phyloP scores from a whole-genome alignment of 2,329 filamentous ascomycete genomes.

The Colletotrichum spaethianum region DNA sequence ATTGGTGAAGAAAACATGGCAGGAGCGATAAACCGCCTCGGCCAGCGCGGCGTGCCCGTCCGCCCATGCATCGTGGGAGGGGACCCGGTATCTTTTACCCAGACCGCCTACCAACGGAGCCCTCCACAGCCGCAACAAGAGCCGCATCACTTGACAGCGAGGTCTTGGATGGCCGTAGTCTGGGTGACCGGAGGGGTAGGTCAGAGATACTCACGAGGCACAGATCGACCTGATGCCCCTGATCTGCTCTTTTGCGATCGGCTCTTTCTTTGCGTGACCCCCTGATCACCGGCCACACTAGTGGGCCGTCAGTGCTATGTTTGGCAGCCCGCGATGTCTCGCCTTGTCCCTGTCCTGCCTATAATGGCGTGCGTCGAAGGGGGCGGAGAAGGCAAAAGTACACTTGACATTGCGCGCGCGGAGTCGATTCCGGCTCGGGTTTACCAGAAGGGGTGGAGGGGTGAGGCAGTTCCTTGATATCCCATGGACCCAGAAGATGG shows the following conservation, averaged over 20 bases:
- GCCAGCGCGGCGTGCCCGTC: conserved; percentile 4
- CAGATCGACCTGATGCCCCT: conserved; percentile 27
- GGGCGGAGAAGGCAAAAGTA: neutral
- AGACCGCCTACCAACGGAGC: neutral
- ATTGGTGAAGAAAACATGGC: neutral
- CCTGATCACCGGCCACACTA: conserved; percentile 23
- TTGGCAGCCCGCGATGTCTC: conserved; percentile 10
- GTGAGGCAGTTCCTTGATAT: neutral
- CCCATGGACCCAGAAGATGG: conserved; percentile 10
- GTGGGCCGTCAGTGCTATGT: conserved; percentile 7
- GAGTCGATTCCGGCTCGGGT: conserved; percentile 8
- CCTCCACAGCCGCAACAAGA: neutral
- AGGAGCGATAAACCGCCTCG: neutral
- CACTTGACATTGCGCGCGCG: neutral
- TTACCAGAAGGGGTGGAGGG: neutral
- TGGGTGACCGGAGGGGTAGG: neutral
- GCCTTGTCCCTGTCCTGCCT: conserved; percentile 23
- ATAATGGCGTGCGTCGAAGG: conserved; percentile 7
- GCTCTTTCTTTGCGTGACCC: conserved; percentile 8
- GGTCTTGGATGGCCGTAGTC: neutral
- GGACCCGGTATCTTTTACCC: neutral
- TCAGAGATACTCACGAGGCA: neutral
- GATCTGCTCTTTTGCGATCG: conserved; percentile 20
- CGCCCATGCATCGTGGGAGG: neutral
- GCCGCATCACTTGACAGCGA: neutral